These are phyloP conservation scores for Paralagenidium karlingii DNA, from an alignment of 352 stramenopile species.

Conservation along the genomic window DNA sequence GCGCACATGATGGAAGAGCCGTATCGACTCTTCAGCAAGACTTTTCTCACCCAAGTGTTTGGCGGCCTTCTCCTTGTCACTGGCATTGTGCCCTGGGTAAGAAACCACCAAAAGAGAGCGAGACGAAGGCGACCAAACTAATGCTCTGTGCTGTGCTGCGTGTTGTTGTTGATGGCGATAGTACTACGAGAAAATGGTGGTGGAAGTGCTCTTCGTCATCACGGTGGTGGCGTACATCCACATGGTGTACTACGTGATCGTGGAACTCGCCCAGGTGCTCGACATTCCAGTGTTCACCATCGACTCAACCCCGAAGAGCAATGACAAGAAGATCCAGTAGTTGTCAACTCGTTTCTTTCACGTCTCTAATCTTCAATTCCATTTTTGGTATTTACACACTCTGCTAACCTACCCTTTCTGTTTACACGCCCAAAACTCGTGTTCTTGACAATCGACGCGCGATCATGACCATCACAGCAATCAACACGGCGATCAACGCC, in stretches of 20 bases:
- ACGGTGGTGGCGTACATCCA: conserved; percentile 52
- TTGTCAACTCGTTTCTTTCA: background rate
- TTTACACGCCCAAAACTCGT: too few species aligned
- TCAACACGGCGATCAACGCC: too few species aligned
- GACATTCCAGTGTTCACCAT: conserved; percentile 63
- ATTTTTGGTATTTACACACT: too few species aligned
- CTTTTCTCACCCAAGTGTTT: conserved; percentile 45
- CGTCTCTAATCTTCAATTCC: background rate
- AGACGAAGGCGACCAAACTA: too few species aligned
- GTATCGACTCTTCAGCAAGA: conserved; percentile 78
- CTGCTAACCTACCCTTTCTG: too few species aligned
- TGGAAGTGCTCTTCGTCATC: conserved; percentile 69
- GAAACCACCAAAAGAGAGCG: too few species aligned
- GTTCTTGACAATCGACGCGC: too few species aligned
- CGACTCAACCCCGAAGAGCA: conserved; percentile 5
- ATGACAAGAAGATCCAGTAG: background rate
- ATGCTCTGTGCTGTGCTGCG: conserved; percentile 2
- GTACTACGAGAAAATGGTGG: conserved; percentile 51
- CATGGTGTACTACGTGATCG: conserved; percentile 77
- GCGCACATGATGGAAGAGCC: conserved; percentile 79
- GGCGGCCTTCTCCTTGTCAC: conserved; percentile 52
- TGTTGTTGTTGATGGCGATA: conserved; percentile 9
- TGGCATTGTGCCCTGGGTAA: conserved; percentile 61
- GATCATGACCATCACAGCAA: too few species aligned
- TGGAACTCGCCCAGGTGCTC: conserved; percentile 59